Evolutionary conservation across 1,284 basidiomycete genomes (phyloP).

Genomic region (Ganoderma resinaceum): DNA sequence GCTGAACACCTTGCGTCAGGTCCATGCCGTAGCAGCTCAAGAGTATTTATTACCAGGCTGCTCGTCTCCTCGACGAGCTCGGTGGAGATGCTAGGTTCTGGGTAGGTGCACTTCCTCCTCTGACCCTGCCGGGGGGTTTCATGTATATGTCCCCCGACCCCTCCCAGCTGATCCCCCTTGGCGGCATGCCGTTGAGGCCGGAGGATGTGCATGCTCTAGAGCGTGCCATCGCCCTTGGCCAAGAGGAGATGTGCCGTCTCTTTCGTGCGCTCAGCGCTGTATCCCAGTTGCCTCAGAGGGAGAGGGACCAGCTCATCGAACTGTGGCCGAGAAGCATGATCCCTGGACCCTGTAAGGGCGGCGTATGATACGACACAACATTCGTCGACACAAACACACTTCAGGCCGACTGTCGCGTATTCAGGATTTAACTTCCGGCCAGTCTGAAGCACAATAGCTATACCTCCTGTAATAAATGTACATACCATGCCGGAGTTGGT

Average conservation of each 20-base stretch:
- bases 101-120: not conserved
- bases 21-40: not conserved
- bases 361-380: not conserved
- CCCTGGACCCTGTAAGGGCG: not conserved
- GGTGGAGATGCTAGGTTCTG: not conserved
- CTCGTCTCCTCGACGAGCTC: not conserved
- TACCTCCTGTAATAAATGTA: no score
- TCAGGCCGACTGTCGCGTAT: not conserved
- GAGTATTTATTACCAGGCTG: not conserved
- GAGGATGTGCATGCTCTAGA: not conserved
- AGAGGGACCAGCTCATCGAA: not conserved
- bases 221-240: not conserved
- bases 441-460: no score
- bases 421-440: not conserved
- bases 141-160: not conserved
- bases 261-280: not conserved
- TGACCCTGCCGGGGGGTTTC: not conserved
- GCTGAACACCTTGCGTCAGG: not conserved
- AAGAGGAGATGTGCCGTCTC: not conserved
- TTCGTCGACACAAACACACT: no score
- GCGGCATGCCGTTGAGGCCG: not conserved
- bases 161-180: not conserved
- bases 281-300: not conserved
- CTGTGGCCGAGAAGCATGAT: slow-evolving; percentile 1
- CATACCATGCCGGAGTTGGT: no score